Evolutionary conservation across 768 basidiomycete species (phyloP).

Genomic region (Phallus indusiatus): DNA sequence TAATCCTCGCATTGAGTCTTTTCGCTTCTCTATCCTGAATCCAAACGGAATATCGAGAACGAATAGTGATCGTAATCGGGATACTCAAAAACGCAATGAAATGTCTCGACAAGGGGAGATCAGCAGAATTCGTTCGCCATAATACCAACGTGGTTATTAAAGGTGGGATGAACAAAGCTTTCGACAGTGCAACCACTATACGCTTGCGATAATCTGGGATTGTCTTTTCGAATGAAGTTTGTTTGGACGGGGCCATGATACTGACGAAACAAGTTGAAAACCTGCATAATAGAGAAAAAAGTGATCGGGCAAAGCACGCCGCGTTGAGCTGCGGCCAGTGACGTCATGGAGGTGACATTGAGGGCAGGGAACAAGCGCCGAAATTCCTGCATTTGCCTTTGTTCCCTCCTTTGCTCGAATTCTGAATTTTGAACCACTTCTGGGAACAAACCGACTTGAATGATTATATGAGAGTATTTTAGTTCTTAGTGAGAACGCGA

Average conservation of each 20-base stretch:
- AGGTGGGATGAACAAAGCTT: background rate
- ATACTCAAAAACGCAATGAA: background rate
- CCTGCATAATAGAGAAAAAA: no score
- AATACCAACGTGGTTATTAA: background rate
- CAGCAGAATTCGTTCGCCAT: background rate
- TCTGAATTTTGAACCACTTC: no score
- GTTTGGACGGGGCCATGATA: background rate
- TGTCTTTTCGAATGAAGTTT: background rate
- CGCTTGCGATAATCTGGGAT: background rate
- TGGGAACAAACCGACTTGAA: no score
- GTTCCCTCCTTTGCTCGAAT: no score
- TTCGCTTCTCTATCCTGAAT: background rate
- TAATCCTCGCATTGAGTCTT: constrained; percentile 29
- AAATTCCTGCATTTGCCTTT: no score
- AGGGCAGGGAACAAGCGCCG: no score
- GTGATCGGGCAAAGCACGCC: no score
- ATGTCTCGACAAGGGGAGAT: background rate
- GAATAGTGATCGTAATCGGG: background rate
- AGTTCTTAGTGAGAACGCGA: no score
- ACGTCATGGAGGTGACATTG: no score
- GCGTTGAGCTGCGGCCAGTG: no score
- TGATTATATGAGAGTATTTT: no score
- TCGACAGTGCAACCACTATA: background rate
- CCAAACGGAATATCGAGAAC: background rate
- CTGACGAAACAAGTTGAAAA: no score